These are phyloP conservation scores for Suhomyces panamericanus DNA, from an alignment of 1,139 yeast species.

Conservation along the genomic window DNA sequence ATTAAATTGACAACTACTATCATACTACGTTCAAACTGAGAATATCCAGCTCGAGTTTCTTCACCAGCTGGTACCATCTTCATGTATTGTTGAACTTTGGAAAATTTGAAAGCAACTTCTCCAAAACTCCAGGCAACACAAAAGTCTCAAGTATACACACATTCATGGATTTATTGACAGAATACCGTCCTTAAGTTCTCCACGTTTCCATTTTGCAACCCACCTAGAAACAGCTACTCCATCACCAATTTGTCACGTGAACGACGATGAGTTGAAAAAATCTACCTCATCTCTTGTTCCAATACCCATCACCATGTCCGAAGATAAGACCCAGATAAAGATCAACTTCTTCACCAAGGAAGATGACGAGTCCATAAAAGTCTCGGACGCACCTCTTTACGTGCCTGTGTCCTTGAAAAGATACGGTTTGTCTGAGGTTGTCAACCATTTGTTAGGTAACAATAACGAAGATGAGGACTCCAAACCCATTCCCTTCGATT, in stretches of 20 bases:
- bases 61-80: no score
- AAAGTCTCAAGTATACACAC: no score
- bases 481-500: conserved; percentile 85
- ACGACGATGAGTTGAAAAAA: conserved; percentile 17
- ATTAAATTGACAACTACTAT: no score
- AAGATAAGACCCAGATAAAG: conserved; percentile 53
- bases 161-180: no score
- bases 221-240: no score
- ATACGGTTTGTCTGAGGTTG: conserved; percentile 91
- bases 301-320: conserved; percentile 22
- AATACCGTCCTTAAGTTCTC: no score
- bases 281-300: conserved; percentile 3
- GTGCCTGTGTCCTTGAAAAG: conserved; percentile 87
- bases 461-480: conserved; percentile 40
- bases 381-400: conserved; percentile 79
- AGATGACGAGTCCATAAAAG: conserved; percentile 67
- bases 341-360: conserved; percentile 86
- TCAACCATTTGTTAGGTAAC: conserved; percentile 72
- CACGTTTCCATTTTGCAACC: no score
- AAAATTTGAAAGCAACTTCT: no score
- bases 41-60: no score
- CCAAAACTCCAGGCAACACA: no score
- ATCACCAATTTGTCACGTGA: conserved; percentile 8
- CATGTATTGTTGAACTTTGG: no score
- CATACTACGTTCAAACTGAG: no score